Conservation (phyloP, 2,329 filamentous ascomycete species). For the Chalaropsis thielavioides region DNA sequence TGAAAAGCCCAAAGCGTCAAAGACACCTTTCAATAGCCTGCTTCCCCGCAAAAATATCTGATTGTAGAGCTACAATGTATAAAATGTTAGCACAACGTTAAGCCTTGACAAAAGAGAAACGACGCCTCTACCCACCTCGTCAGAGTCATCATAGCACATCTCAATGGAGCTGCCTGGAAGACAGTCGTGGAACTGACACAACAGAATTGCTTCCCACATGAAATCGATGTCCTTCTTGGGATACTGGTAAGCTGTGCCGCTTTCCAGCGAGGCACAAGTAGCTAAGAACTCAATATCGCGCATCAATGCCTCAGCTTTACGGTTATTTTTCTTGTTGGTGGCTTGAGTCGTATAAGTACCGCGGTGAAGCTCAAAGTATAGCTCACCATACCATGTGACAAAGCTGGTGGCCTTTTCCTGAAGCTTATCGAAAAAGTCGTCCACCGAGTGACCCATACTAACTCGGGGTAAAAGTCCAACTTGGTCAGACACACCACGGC, state of each 20-base stretch:
- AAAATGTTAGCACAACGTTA: slow-evolving; percentile 20
- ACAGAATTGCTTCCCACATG: slow-evolving; percentile 85
- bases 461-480: slow-evolving; percentile 71
- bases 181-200: slow-evolving; percentile 97
- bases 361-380: slow-evolving; percentile 95
- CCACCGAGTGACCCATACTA: slow-evolving; percentile 77
- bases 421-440: slow-evolving; percentile 81
- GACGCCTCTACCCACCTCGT: slow-evolving; percentile 40
- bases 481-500: slow-evolving; percentile 80
- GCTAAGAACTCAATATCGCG: slow-evolving; percentile 80
- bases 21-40: slow-evolving; percentile 54
- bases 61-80: slow-evolving; percentile 49
- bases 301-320: slow-evolving; percentile 69
- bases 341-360: slow-evolving; percentile 96
- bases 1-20: slow-evolving; percentile 50
- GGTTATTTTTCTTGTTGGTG: slow-evolving; percentile 93
- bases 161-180: slow-evolving; percentile 88
- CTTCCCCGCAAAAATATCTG: slow-evolving; percentile 66
- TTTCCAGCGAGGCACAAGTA: slow-evolving; percentile 65
- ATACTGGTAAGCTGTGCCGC: slow-evolving; percentile 62
- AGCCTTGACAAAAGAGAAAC: background rate
- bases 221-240: slow-evolving; percentile 86
- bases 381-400: slow-evolving; percentile 92
- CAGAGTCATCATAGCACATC: slow-evolving; percentile 96
- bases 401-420: slow-evolving; percentile 67